These are phyloP conservation scores for Diospyros lotus DNA, from an alignment of 148 eudicot genomes.

Conservation along the genomic window DNA sequence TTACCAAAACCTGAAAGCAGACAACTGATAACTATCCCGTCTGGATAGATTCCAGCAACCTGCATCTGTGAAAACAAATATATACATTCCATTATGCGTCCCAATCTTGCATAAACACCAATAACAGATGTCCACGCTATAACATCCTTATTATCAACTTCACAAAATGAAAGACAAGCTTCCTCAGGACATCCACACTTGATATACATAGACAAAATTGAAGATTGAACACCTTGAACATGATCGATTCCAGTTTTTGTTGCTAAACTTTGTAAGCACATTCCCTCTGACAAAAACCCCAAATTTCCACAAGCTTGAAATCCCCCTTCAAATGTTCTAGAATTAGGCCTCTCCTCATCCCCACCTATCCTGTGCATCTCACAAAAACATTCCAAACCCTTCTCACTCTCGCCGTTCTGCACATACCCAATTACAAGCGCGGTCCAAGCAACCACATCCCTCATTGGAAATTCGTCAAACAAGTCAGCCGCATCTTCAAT, in stretches of 20 bases:
- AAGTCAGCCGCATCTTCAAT: constrained; percentile 38
- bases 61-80: constrained; percentile 45
- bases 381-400: constrained; percentile 48
- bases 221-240: constrained; percentile 38
- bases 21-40: constrained; percentile 54
- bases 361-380: constrained; percentile 48
- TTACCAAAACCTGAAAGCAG: constrained; percentile 48
- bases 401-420: constrained; percentile 57
- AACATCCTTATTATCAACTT: constrained; percentile 48
- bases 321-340: constrained; percentile 69
- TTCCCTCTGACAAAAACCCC: constrained; percentile 48
- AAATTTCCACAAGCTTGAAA: constrained; percentile 64
- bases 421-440: constrained; percentile 67
- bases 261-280: constrained; percentile 55
- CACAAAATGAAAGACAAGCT: constrained; percentile 39
- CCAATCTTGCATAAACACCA: constrained; percentile 46
- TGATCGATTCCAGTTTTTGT: constrained; percentile 46
- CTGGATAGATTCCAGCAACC: constrained; percentile 40
- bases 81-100: constrained; percentile 32
- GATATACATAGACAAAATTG: constrained; percentile 59
- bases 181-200: constrained; percentile 51
- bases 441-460: constrained; percentile 62
- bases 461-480: constrained; percentile 50
- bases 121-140: constrained; percentile 63
- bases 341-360: constrained; percentile 46